A percentile compares a stretch with the other conserved stretches of the same genome.
phyloP scores from a whole-genome alignment of 345 rosid species.

The Salix viminalis region DNA sequence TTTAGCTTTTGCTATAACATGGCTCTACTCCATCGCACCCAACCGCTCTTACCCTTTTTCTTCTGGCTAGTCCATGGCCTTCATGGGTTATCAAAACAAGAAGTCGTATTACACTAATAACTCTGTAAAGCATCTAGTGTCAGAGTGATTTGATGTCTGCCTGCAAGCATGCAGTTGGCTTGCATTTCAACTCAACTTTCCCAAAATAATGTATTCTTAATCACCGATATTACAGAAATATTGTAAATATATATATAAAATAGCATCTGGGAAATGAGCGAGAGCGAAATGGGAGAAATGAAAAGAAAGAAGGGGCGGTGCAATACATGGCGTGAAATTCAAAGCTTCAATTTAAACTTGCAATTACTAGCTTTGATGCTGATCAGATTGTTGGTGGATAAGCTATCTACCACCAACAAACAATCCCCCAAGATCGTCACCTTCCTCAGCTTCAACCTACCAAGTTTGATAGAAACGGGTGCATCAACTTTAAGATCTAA shows the following conservation, averaged over 20 bases:
- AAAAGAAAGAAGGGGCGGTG: no score
- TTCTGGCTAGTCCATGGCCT: background rate
- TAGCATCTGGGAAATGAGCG: background rate
- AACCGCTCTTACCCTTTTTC: background rate
- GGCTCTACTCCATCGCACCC: no score
- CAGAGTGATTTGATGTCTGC: background rate
- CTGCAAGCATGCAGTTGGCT: background rate
- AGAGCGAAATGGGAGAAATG: background rate
- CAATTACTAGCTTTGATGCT: slow-evolving; percentile 77
- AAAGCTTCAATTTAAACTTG: slow-evolving; percentile 52
- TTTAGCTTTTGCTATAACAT: no score
- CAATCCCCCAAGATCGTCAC: slow-evolving; percentile 63
- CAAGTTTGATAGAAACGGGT: slow-evolving; percentile 63
- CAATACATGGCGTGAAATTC: background rate
- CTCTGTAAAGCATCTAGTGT: no score
- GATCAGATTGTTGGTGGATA: slow-evolving; percentile 48
- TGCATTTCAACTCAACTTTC: background rate
- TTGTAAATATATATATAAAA: background rate
- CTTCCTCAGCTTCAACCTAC: slow-evolving; percentile 63
- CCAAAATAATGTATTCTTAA: background rate
- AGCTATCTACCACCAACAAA: slow-evolving; percentile 64
- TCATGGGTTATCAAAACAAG: background rate
- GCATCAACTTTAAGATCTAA: slow-evolving; percentile 66
- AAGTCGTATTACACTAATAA: no score
- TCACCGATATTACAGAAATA: background rate